These are phyloP conservation scores for Trifolium dubium DNA, from an alignment of 306 rosid genomes.

Conservation along the genomic window DNA sequence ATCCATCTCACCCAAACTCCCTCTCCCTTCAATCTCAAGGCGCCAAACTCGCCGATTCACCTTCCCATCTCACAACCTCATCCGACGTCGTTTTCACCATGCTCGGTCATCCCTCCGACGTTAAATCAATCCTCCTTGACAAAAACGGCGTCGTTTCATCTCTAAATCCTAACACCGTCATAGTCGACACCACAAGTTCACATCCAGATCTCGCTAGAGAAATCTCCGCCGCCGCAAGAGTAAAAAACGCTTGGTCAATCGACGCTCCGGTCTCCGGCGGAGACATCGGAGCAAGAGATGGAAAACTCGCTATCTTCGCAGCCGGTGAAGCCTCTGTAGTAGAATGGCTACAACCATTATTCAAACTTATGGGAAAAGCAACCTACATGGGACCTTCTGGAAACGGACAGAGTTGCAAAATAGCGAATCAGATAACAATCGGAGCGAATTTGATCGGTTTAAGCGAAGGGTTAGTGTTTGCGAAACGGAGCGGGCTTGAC, in stretches of 20 bases:
- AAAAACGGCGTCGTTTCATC: slow-evolving; percentile 50
- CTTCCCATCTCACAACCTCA: slow-evolving; percentile 51
- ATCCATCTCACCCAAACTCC: slow-evolving; percentile 59
- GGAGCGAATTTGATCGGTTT: slow-evolving; percentile 66
- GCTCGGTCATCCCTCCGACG: slow-evolving; percentile 81
- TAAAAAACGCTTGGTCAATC: slow-evolving; percentile 61
- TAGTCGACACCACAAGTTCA: slow-evolving; percentile 77
- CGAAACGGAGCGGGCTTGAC: slow-evolving; percentile 68
- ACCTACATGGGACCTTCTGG: slow-evolving; percentile 71
- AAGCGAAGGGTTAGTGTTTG: slow-evolving; percentile 83
- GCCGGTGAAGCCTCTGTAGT: slow-evolving; percentile 67
- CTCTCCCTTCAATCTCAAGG: slow-evolving; percentile 62
- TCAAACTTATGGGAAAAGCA: slow-evolving; percentile 54
- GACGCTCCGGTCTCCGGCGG: slow-evolving; percentile 93
- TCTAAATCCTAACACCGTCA: slow-evolving; percentile 53
- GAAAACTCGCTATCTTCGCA: slow-evolving; percentile 70
- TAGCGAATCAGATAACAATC: slow-evolving; percentile 71
- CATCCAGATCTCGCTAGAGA: slow-evolving; percentile 75
- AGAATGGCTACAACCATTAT: slow-evolving; percentile 65
- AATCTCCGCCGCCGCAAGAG: slow-evolving; percentile 52
- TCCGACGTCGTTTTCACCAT: slow-evolving; percentile 72
- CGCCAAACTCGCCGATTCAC: slow-evolving; percentile 54
- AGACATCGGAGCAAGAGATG: slow-evolving; percentile 82
- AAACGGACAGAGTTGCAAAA: slow-evolving; percentile 81
- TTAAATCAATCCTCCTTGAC: slow-evolving; percentile 54